A percentile compares a stretch with the other conserved stretches of the same genome.
Conservation (phyloP, 306 rosid genomes). For the Citrullus colocynthis region DNA sequence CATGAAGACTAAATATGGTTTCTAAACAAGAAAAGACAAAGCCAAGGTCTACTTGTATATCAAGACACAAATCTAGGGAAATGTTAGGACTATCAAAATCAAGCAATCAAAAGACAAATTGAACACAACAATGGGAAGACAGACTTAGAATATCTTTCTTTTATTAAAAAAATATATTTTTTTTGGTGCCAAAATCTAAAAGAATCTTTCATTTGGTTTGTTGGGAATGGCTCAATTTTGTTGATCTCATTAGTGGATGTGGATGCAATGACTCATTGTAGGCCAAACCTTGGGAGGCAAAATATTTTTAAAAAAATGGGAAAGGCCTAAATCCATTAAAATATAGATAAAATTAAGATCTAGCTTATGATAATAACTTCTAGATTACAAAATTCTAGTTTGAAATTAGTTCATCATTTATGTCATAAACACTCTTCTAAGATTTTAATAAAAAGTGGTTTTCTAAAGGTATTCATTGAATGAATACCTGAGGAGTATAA, state of each 20-base stretch:
- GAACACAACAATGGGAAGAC: not conserved
- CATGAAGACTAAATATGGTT: not conserved
- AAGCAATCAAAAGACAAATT: not conserved
- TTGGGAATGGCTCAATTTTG: not conserved
- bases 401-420: too few species aligned
- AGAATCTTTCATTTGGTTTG: not conserved
- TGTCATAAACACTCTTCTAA: too few species aligned
- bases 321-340: not conserved
- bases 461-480: too few species aligned
- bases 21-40: not conserved
- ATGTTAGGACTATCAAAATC: not conserved
- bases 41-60: not conserved
- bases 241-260: not conserved
- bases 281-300: not conserved
- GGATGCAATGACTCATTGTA: not conserved
- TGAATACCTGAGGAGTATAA: too few species aligned
- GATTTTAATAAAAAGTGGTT: too few species aligned
- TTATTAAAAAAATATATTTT: too few species aligned
- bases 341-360: not conserved
- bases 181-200: not conserved
- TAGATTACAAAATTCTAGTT: too few species aligned
- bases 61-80: not conserved
- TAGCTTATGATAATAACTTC: too few species aligned
- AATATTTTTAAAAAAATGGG: not conserved
- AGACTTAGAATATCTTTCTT: too few species aligned